Conservation (phyloP, 768 basidiomycete genomes). For the Daedaleopsis nitida region DNA sequence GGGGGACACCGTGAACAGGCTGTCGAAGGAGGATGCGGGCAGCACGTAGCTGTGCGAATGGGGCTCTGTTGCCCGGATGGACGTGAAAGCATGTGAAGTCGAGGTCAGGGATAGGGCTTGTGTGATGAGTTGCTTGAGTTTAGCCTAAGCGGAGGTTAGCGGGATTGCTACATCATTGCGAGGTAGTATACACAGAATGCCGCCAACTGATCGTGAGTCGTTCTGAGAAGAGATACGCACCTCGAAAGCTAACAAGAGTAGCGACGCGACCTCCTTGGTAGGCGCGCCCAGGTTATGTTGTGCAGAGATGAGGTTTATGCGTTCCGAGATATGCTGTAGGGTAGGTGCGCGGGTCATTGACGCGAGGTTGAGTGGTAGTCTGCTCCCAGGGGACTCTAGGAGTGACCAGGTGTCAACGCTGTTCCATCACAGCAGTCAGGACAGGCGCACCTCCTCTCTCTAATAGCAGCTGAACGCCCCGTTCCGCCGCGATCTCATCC, state of each 20-base stretch:
- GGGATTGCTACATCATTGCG: neutral
- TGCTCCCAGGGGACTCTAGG: conserved; percentile 69
- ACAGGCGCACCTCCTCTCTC: conserved; percentile 65
- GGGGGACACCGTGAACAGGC: conserved; percentile 75
- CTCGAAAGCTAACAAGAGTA: conserved; percentile 80
- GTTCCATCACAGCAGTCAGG: neutral
- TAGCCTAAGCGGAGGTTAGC: conserved; percentile 49
- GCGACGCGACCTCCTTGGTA: conserved; percentile 59
- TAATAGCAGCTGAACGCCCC: conserved; percentile 61
- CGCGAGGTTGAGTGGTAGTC: conserved; percentile 71
- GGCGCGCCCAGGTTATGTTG: conserved; percentile 71
- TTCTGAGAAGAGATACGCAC: conserved; percentile 36
- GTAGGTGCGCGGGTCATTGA: conserved; percentile 73
- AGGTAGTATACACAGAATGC: too few species aligned
- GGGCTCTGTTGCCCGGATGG: conserved; percentile 62
- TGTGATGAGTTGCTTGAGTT: conserved; percentile 81
- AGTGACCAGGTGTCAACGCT: neutral
- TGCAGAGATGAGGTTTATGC: conserved; percentile 79
- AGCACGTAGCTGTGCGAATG: conserved; percentile 46
- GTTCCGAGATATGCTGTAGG: conserved; percentile 74
- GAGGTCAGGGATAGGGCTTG: conserved; percentile 79
- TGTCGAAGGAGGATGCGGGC: conserved; percentile 71
- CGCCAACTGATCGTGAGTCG: too few species aligned
- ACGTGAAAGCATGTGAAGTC: conserved; percentile 73
- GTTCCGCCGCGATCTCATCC: conserved; percentile 73